These are phyloP conservation scores for Trypanosoma mega DNA, from an alignment of 208 protist genomes.

Conservation along the genomic window DNA sequence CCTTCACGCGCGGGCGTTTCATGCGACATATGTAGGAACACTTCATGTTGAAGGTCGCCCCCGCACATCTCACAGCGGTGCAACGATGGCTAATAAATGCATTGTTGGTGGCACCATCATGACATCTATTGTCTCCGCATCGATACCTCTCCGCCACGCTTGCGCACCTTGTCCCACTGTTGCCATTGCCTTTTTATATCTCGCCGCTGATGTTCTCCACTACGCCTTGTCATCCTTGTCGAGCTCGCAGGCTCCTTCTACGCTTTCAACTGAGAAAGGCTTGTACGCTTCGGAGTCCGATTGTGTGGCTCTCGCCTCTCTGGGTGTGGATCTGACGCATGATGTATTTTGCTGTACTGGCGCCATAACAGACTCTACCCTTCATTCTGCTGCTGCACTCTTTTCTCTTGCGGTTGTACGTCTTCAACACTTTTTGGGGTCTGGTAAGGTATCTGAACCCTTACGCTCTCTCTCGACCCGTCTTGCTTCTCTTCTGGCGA, in stretches of 20 bases:
- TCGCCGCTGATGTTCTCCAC: slow-evolving; percentile 61
- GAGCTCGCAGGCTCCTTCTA: not conserved
- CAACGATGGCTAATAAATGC: slow-evolving; percentile 7
- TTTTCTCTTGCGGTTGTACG: not conserved
- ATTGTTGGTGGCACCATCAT: slow-evolving; percentile 20
- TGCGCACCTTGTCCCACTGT: slow-evolving; percentile 54
- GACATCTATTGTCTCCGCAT: not conserved
- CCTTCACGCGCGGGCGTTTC: slow-evolving; percentile 79
- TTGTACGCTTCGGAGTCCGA: slow-evolving; percentile 10
- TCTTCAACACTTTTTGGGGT: not conserved
- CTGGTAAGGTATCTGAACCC: not conserved
- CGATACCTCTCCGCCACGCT: slow-evolving; percentile 21
- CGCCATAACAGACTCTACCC: not conserved
- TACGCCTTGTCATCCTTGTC: slow-evolving; percentile 16
- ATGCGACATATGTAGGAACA: slow-evolving; percentile 76
- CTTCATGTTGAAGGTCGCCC: slow-evolving; percentile 35
- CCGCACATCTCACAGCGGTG: slow-evolving; percentile 32
- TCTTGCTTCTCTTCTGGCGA: not conserved
- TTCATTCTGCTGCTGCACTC: not conserved
- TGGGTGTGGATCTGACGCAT: not conserved
- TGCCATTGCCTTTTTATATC: slow-evolving; percentile 42
- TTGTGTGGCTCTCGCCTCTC: slow-evolving; percentile 15
- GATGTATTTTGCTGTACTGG: not conserved
- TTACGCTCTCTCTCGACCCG: not conserved
- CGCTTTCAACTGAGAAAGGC: not conserved